phyloP scores from a whole-genome alignment of 371 early-diverging fungal species.

The Pancytospora philotis region DNA sequence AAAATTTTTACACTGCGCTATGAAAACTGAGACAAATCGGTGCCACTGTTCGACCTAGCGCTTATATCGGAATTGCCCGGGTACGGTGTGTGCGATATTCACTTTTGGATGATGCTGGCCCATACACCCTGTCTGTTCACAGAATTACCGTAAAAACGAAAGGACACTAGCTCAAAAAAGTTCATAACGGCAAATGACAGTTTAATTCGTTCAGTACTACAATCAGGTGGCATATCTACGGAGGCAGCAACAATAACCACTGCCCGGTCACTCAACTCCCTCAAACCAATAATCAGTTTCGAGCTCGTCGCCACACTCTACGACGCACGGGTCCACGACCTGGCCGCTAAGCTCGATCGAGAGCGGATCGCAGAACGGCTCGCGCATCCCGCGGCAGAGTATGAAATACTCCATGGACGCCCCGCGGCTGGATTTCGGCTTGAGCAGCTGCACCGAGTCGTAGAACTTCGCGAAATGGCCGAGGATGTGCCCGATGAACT shows the following conservation, averaged over 20 bases:
- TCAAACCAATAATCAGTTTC: slow-evolving; percentile 16
- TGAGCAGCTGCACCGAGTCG: slow-evolving; percentile 70
- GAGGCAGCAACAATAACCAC: too few relatives aligned
- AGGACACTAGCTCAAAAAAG: too few relatives aligned
- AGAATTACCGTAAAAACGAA: too few relatives aligned
- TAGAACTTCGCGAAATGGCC: slow-evolving; percentile 81
- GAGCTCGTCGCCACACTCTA: slow-evolving; percentile 15
- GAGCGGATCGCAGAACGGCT: neutral
- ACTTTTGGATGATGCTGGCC: too few relatives aligned
- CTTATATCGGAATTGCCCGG: too few relatives aligned
- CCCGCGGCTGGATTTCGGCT: slow-evolving; percentile 82
- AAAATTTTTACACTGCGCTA: neutral
- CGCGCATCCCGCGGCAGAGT: slow-evolving; percentile 36
- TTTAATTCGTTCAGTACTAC: too few relatives aligned
- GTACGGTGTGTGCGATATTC: too few relatives aligned
- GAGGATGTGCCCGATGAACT: slow-evolving; percentile 73
- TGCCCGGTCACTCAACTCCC: neutral
- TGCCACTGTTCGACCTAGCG: too few relatives aligned
- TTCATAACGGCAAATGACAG: too few relatives aligned
- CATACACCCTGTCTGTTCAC: too few relatives aligned
- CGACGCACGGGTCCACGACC: neutral
- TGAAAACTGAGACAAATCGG: neutral
- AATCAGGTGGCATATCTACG: neutral
- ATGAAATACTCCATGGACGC: slow-evolving; percentile 68
- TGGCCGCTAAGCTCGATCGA: slow-evolving; percentile 1